phyloP scores from a whole-genome alignment of 1,284 basidiomycete species.

The Apiotrichum mycotoxinovorans region DNA sequence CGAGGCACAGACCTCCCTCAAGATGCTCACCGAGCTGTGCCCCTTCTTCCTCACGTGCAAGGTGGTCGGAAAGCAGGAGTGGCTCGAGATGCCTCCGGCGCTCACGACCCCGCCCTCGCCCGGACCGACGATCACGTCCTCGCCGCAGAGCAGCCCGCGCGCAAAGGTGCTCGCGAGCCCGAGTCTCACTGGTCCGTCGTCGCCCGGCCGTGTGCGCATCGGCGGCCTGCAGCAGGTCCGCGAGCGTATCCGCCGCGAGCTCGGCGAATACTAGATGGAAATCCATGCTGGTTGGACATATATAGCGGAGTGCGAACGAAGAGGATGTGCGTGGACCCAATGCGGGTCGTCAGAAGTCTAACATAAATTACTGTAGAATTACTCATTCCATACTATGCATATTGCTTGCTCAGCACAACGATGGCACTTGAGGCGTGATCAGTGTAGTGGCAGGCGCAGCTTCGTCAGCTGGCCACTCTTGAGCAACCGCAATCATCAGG shows the following conservation, averaged over 20 bases:
- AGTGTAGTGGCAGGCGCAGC: too few species aligned
- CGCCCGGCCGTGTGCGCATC: slow-evolving; percentile 42
- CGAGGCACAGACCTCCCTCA: slow-evolving; percentile 47
- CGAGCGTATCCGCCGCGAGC: slow-evolving; percentile 45
- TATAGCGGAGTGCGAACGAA: neutral
- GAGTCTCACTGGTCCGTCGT: slow-evolving; percentile 23
- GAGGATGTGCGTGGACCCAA: neutral
- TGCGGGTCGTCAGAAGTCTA: neutral
- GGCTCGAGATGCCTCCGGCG: slow-evolving; percentile 47
- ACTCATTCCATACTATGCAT: neutral
- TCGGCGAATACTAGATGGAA: slow-evolving; percentile 36
- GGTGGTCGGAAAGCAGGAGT: slow-evolving; percentile 41
- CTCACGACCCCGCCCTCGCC: slow-evolving; percentile 11
- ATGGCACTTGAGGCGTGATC: too few species aligned
- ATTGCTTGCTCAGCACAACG: neutral
- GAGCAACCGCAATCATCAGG: too few species aligned
- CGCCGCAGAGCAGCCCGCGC: slow-evolving; percentile 1
- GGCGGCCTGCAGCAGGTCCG: slow-evolving; percentile 44
- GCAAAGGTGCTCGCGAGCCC: neutral
- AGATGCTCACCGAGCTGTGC: slow-evolving; percentile 46
- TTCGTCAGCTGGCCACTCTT: too few species aligned
- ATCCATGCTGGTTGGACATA: neutral
- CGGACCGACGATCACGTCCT: slow-evolving; percentile 3
- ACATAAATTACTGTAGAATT: neutral
- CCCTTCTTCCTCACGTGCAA: slow-evolving; percentile 48